These are phyloP conservation scores for Gaeumannomyces tritici DNA, from an alignment of 2,329 filamentous ascomycete species.

Conservation along the genomic window DNA sequence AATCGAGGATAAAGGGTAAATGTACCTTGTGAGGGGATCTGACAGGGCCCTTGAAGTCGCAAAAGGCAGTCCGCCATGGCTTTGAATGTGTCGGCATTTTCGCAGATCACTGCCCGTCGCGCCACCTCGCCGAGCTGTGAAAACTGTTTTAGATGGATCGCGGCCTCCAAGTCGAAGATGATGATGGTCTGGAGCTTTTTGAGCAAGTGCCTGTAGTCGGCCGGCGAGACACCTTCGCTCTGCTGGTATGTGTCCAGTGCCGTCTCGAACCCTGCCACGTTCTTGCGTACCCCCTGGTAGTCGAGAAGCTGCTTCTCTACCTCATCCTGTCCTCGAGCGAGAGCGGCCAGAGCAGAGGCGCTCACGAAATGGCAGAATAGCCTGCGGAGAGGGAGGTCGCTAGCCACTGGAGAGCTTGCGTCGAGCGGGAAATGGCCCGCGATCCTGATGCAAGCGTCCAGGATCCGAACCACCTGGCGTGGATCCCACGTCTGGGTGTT, in stretches of 20 bases:
- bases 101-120: constrained; percentile 33
- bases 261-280: constrained; percentile 49
- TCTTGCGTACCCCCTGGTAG: constrained; percentile 51
- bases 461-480: constrained; percentile 43
- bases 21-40: constrained; percentile 40
- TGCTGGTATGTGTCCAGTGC: constrained; percentile 28
- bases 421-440: constrained; percentile 40
- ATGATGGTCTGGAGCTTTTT: constrained; percentile 57
- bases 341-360: constrained; percentile 37
- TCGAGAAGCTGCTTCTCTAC: constrained; percentile 42
- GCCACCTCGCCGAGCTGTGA: constrained; percentile 54
- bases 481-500: constrained; percentile 46
- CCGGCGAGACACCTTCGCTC: constrained; percentile 30
- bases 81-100: constrained; percentile 40
- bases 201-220: constrained; percentile 36
- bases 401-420: constrained; percentile 25
- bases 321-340: constrained; percentile 42
- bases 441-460: constrained; percentile 42
- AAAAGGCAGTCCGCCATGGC: constrained; percentile 59
- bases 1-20: neutral
- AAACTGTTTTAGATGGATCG: constrained; percentile 57
- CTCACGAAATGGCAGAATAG: constrained; percentile 65
- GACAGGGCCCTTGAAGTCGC: constrained; percentile 22
- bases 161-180: constrained; percentile 72
- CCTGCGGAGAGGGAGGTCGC: constrained; percentile 46